Evolutionary conservation across 2,329 filamentous ascomycete genomes (phyloP), one percentile per base, ranked within the genome.

Genomic region (Colletotrichum nymphaeae): DNA sequence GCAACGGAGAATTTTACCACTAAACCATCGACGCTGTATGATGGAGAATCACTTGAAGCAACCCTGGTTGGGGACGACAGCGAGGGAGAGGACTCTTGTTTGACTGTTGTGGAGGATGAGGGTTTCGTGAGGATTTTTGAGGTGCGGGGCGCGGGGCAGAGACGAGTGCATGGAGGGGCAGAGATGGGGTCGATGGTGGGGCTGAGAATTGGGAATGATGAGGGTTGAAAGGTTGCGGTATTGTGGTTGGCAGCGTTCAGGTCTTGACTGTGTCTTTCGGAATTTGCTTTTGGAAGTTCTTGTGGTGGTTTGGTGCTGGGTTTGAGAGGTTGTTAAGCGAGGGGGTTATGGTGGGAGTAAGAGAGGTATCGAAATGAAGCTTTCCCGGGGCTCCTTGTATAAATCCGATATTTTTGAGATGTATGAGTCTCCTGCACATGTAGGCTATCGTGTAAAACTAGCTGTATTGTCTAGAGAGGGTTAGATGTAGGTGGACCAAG

Each of bases 1-100:
- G 62, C 62, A 64, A 64, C 62, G 62, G 62, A 64, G 62, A 64
- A 64, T 64, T 64, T 64, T 64, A 64, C 62, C 62, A 65, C 63
- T 65, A 65, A 65, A 65, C 63, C 63, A 65, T 65, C 63, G 63
- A 49, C 52, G 63, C 63, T 22, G 5, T 5, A 28, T n/a, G 24
- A 28, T 30, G 4, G 49, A 19, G 22, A 35, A 12, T 12, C 12
- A 9, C 32, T 42, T 7, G 22, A 28, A 28, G 19, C 19, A 4
- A 46, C 52, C 11, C 46, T 56, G 32, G 63, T 28, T 57, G 63
- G 22, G 12, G 24, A n/a, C 9, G 14, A 3, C 1, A 1, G 22
- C 5, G 16, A 4, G 9, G 11, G 16, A 19, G 63, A 42, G 22
- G 11, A 6, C 2, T 65, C 16, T 55, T 65, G n/a, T 57, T 42